Base-by-base conservation (phyloP, 1,284 basidiomycete species). In the Blastosporella zonata region DNA sequence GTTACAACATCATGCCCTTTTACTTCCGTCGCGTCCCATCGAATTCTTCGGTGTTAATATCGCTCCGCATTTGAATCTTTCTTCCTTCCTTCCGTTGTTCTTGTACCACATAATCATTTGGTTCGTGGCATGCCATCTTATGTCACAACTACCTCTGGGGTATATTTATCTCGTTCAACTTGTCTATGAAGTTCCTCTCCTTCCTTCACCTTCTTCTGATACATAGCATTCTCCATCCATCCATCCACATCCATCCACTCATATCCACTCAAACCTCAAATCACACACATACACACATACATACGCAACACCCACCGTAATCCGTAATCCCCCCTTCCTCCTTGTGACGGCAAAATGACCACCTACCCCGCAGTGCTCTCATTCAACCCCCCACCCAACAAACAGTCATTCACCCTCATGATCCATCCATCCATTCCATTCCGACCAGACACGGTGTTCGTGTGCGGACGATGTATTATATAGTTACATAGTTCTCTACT, bases 161-260 rank as follows among this genome's bases (percentile, higher is more conserved):
- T 52, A 47, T 55, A 55, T 55, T 55, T 52, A 55, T 55, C 50
- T 49, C 50, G 34, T 52, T 47, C 52, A 35, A 33, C 17, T 34
- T 47, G 43, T 29, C 18, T 21, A 27, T 40, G 43, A 39, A 31
- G 10, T 17, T 10, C 34, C 27, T 43, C 17, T 15, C 18, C 12
- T 21, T 40, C 31, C 36, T 27, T 41, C 13, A 9, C 27, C 34
- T 35, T 35, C 34, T 18, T 35, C 13, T 12, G 13, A 6, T 12
- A 10, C 31, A 15, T 33, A 5, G 4, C 31, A 4, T 4, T 13
- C 31, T 33, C 31, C 13, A 3, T 33, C 31, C 13, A 7, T 7
- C 36, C 15, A 12, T 22, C 20, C 12, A 13, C 20, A 18, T 31
- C 31, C 29, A 40, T 27, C 21, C 22, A 15, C 13, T 5, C 33